Evolutionary conservation across 2,329 filamentous ascomycete species (phyloP), one percentile per base, ranked within the genome.

Genomic region (Xylariaceae sp.): DNA sequence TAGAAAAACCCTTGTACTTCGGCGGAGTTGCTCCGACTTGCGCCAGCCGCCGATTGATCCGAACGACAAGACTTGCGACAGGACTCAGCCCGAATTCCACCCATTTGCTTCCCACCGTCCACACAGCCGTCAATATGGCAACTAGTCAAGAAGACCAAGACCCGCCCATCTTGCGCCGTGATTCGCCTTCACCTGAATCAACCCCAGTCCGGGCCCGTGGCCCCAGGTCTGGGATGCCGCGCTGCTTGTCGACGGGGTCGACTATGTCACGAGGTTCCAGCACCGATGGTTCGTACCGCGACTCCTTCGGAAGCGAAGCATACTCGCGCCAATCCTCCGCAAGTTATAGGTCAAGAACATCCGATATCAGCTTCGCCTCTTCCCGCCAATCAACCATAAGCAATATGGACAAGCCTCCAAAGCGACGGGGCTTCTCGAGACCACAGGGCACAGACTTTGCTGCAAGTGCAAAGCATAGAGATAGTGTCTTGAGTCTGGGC

Each of bases 401-500:
- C 57, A 27, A 27, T 27, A 58, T 70, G 42, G 68, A 70, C 32
- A 69, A 63, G 44, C 65, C 67, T 18, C 48, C 65, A 6, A 75
- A 83, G 52, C 78, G 89, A 61, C 81, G 90, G 54, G 91, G 91
- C 39, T 96, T 92, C 71, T 88, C 95, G 72, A 82, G 91, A 44
- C 90, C 91, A 1, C 87, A 90, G 66, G 89, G 85, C 47, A 95
- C 89, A 45, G 82, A 90, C 62, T 99, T 97, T 68, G 89, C 94
- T 22, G 87, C 88, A 52, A 96, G 91, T 49, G 94, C 94, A 42
- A 85, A 84, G 65, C 90, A 90, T 44, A 81, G 94, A 55, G 92
- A 99, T 68, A 96, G 91, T 66, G 94, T 99, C 57, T 86, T 97
- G 82, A 96, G 90, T 64, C 73, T 99, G 54, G 94, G 94, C 47